Base-by-base conservation (phyloP, 169 alveolate species). In the Eimeria falciformis region DNA sequence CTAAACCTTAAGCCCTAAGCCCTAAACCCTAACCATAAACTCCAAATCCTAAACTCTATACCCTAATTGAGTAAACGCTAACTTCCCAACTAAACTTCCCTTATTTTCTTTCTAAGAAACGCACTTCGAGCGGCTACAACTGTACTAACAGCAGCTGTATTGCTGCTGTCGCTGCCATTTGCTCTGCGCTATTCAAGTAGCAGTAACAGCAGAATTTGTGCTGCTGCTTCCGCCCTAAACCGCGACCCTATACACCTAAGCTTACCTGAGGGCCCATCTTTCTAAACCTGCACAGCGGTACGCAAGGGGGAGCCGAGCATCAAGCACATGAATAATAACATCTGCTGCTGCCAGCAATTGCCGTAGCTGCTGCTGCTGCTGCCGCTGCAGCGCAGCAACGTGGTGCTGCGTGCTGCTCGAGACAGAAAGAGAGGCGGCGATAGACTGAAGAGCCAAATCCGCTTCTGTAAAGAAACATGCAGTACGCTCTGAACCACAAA, bases 301-400 rank as follows among this genome's bases (percentile, higher is more conserved):
- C 33, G 97, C 97, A 62, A 94, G 84, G 21, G 99, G 99, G 90
- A 97, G 98, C 94, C 99, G 94, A 3, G 99, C 98, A 95, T 98
- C 99, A 62, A 98, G 94, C 4, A 97, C 98, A 73, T 97, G 97
- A 58, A 97, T 85, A 40, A 97, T 90, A 82, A 97, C 97, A 94
- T 97, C 99, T 14, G 98, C 93, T 37, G 95, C 95, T 62, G 97
- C 98, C 66, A 97, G 94, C 47, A 97, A 97, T 83, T 94, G 95
- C 55, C 97, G 96, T 53, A 94, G 62, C 62, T 84, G 92, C 73
- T 50, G 82, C 78, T 66, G 90, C 84, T 92, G 86, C 86, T 93
- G 78, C 93, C 85, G 88, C 88, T 92, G 66, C 55, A 53, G 68
- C 18, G 84, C 73, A 50, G 93, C 79, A n/a, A 87, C 78, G 27